phyloP scores from a whole-genome alignment of 768 basidiomycete species.

The Tylopilus rubrobrunneus region DNA sequence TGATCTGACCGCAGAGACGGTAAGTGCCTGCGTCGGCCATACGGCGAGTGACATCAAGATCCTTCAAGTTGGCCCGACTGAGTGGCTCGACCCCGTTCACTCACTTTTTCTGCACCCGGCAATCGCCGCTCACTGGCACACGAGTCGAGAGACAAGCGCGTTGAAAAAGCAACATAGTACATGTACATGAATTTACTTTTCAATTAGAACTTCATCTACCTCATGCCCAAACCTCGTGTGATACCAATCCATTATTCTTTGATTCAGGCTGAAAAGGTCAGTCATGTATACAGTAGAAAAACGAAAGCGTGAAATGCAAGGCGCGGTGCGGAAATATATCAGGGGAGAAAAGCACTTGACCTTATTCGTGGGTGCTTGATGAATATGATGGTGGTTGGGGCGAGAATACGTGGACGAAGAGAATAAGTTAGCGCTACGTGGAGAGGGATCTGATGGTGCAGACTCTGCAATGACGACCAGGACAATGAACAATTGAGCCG shows the following conservation, averaged over 20 bases:
- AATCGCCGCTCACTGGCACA: neutral
- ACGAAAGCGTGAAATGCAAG: neutral
- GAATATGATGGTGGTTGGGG: conserved; percentile 3
- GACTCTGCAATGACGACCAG: neutral
- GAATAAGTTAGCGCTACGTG: conserved; percentile 29
- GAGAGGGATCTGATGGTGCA: neutral
- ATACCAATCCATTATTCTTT: conserved; percentile 3
- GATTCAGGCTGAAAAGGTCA: conserved; percentile 30
- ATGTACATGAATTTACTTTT: conserved; percentile 12
- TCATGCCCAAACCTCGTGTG: neutral
- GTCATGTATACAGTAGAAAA: conserved; percentile 18
- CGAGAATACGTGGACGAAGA: conserved; percentile 11
- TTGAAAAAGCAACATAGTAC: neutral
- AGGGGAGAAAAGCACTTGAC: conserved; percentile 26
- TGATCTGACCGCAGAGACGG: conserved; percentile 57
- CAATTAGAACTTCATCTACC: neutral
- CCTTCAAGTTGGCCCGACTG: too few relatives aligned
- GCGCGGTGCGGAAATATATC: too few relatives aligned
- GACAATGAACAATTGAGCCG: neutral
- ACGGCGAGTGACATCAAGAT: conserved; percentile 12
- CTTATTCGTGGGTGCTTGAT: conserved; percentile 19
- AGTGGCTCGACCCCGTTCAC: too few relatives aligned
- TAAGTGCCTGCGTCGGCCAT: conserved; percentile 68
- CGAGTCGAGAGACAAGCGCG: too few relatives aligned
- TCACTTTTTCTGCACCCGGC: neutral